Evolutionary conservation across 2,329 filamentous ascomycete genomes (phyloP), one percentile per base, ranked within the genome.

Genomic region (Alternaria burnsii): DNA sequence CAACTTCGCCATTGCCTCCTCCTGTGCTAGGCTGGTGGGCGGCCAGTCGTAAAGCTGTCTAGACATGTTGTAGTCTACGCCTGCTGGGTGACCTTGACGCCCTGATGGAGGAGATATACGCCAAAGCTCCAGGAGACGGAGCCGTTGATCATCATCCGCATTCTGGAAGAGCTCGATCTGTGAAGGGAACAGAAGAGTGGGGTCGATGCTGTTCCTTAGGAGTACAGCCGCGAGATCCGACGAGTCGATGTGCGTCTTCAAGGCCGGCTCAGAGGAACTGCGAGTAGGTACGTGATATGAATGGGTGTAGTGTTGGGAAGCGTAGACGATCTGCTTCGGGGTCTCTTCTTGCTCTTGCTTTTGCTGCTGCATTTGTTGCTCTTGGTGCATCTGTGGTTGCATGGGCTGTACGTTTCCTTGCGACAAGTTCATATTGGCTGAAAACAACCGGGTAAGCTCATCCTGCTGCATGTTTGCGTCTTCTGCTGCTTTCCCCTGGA

Each of bases 221-320:
- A 94, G 83, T 18, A 91, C 83, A 14, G 82, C 81, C 67, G 90
- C 86, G 8, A 86, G 28, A 81, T 84, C 46, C 28, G 74, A 74
- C 18, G 60, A 50, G 12, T 75, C 71, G 34, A 76, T 71, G 11
- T 76, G 70, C 16, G 70, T 75, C 56, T 73, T 74, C n/a, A 53
- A 61, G 38, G 69, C 82, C 24, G 70, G 61, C 30, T 71, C 68
- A 9, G 70, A 69, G 18, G 68, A 66, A 48, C 70, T 73, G 32
- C 69, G 69, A 40, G 69, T 59, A 75, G 76, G 82, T 62, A 89
- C 75, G 75, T 96, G 92, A 44, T 90, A 83, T 9, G 92, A 93
- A 74, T 94, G 92, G 66, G 90, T 90, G 78, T 97, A 97, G 78
- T 97, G 93, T 73, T 92, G 89, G 10, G 91, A 91, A 68, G 91